phyloP scores from a whole-genome alignment of 2,329 filamentous ascomycete genomes.

The Blastomyces gilchristii region DNA sequence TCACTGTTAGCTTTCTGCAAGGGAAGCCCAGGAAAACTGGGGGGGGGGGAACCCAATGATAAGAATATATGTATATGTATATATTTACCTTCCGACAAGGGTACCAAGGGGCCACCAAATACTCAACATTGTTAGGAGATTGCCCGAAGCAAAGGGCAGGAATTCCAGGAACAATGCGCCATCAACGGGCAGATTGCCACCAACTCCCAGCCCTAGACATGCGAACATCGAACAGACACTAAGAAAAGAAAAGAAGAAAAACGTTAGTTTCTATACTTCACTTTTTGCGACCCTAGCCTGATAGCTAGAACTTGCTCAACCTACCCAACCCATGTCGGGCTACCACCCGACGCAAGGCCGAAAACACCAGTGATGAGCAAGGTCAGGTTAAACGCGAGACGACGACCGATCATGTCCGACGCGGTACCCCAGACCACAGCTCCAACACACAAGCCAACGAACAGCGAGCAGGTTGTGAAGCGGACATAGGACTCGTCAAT shows the following conservation, averaged over 20 bases:
- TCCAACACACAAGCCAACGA: conserved; percentile 65
- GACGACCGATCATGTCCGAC: conserved; percentile 67
- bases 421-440: conserved; percentile 73
- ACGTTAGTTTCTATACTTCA: conserved; percentile 5
- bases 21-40: background rate
- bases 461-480: conserved; percentile 70
- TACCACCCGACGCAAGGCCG: conserved; percentile 59
- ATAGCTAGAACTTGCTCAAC: conserved; percentile 9
- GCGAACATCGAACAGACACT: conserved; percentile 51
- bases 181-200: conserved; percentile 69
- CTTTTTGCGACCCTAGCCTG: too few species aligned
- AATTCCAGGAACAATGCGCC: conserved; percentile 77
- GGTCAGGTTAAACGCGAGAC: conserved; percentile 71
- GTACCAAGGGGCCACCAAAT: conserved; percentile 83
- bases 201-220: conserved; percentile 56
- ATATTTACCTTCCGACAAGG: conserved; percentile 46
- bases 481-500: conserved; percentile 60
- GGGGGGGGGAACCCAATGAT: background rate
- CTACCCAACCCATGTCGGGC: conserved; percentile 53
- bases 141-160: conserved; percentile 61
- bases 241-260: conserved; percentile 15
- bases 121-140: conserved; percentile 67
- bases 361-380: conserved; percentile 65
- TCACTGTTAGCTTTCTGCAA: conserved; percentile 5
- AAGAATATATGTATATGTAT: too few species aligned